Conservation (phyloP, 2,329 filamentous ascomycete genomes). For the Xylogone sp. region DNA sequence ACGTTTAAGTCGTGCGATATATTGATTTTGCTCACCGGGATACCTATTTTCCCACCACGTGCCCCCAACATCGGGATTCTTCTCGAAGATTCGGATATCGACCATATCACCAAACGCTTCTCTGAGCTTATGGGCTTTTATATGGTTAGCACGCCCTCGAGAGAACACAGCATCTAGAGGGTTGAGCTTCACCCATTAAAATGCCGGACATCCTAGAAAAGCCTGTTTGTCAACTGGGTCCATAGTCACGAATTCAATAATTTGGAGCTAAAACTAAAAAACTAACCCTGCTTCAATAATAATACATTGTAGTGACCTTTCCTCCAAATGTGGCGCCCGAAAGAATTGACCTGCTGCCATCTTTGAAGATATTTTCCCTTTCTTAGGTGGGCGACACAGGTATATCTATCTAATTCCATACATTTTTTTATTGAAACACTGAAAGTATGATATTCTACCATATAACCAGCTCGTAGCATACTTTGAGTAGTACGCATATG, state of each 20-base stretch:
- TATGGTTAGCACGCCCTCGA: not conserved
- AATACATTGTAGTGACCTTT: not conserved
- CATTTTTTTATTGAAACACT: no score
- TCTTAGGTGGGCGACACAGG: not conserved
- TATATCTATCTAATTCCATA: no score
- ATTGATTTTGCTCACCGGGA: not conserved
- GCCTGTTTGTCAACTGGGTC: not conserved
- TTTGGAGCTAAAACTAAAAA: no score
- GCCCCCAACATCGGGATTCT: slow-evolving; percentile 45
- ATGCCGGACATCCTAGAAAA: not conserved
- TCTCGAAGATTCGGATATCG: slow-evolving; percentile 40
- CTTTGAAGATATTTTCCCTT: not conserved
- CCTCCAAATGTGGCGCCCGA: not conserved
- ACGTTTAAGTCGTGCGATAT: slow-evolving; percentile 29
- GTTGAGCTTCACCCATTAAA: not conserved
- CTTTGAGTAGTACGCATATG: not conserved
- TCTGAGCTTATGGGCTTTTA: not conserved
- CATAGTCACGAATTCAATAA: no score
- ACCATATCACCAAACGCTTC: not conserved
- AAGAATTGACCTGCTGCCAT: not conserved
- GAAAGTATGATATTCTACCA: no score
- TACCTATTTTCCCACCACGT: slow-evolving; percentile 46
- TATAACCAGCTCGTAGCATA: not conserved
- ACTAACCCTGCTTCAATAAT: not conserved
- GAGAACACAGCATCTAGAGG: not conserved